These are phyloP conservation scores for Termitomyces sp. DNA, from an alignment of 768 basidiomycete genomes.

Conservation along the genomic window DNA sequence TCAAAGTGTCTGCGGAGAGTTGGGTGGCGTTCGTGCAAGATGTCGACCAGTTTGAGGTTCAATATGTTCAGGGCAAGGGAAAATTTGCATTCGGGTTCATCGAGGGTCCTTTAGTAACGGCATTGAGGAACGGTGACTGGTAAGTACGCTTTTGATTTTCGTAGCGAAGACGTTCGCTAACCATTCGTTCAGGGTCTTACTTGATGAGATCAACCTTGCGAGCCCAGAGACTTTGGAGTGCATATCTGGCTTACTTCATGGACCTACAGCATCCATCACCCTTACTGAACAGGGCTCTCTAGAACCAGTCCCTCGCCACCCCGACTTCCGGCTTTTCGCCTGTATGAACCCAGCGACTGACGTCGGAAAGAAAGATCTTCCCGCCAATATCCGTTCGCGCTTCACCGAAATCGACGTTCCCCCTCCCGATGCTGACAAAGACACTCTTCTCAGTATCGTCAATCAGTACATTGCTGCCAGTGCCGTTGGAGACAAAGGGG, in stretches of 20 bases:
- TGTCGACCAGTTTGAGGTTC: constrained; percentile 79
- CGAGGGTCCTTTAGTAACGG: constrained; percentile 93
- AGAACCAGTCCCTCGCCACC: constrained; percentile 86
- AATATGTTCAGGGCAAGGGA: constrained; percentile 83
- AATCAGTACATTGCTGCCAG: constrained; percentile 83
- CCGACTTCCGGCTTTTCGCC: constrained; percentile 94
- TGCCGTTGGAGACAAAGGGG: constrained; percentile 80
- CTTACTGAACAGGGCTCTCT: constrained; percentile 91
- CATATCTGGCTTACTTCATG: constrained; percentile 81
- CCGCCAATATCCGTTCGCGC: constrained; percentile 81
- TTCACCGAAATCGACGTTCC: constrained; percentile 97
- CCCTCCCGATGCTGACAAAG: constrained; percentile 89
- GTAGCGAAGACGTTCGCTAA: neutral
- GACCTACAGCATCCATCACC: constrained; percentile 85
- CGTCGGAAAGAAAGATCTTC: constrained; percentile 96
- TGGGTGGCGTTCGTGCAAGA: constrained; percentile 27
- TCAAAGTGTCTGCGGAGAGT: constrained; percentile 13
- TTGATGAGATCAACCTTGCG: constrained; percentile 96
- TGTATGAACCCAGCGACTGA: constrained; percentile 99
- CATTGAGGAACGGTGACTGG: constrained; percentile 88
- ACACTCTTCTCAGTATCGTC: constrained; percentile 85
- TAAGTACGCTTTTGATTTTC: constrained; percentile 38
- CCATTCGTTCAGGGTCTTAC: constrained; percentile 64
- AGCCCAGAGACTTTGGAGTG: constrained; percentile 93
- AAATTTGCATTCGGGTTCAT: constrained; percentile 94